Evolutionary conservation across 805 yeast genomes (phyloP).

Genomic region (Schwanniomyces yamadae): DNA sequence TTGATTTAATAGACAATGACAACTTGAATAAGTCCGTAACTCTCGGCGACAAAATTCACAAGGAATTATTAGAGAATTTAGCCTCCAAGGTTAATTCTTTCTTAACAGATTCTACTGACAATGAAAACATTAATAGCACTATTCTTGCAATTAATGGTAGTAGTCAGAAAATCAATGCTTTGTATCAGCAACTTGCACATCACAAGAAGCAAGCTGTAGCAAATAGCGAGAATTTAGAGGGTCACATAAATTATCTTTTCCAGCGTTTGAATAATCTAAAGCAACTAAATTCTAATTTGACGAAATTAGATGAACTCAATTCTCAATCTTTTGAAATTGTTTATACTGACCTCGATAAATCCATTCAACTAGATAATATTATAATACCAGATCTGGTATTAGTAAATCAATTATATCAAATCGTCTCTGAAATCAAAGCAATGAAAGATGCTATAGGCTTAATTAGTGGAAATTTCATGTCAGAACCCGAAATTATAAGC

Average conservation of each 20-base stretch:
- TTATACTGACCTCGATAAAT: slow-evolving; percentile 9
- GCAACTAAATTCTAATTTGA: slow-evolving; percentile 25
- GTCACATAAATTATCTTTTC: slow-evolving; percentile 28
- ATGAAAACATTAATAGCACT: slow-evolving; percentile 9
- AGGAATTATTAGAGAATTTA: slow-evolving; percentile 11
- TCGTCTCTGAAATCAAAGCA: slow-evolving; percentile 66
- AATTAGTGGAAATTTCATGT: slow-evolving; percentile 49
- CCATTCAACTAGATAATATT: slow-evolving; percentile 31
- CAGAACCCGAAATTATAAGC: slow-evolving; percentile 32
- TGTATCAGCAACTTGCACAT: slow-evolving; percentile 31
- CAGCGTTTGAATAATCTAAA: slow-evolving; percentile 23
- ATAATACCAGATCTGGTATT: slow-evolving; percentile 39
- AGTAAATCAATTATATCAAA: slow-evolving; percentile 59
- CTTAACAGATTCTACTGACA: not conserved
- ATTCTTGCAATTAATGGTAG: slow-evolving; percentile 14
- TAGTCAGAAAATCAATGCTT: slow-evolving; percentile 22
- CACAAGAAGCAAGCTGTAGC: slow-evolving; percentile 38
- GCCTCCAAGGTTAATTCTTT: slow-evolving; percentile 17
- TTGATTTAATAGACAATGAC: too few relatives aligned
- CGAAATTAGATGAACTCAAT: slow-evolving; percentile 24
- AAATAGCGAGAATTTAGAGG: slow-evolving; percentile 30
- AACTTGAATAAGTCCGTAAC: too few relatives aligned
- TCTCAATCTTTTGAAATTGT: slow-evolving; percentile 17
- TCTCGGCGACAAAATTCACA: too few relatives aligned
- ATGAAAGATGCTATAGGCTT: slow-evolving; percentile 64